Percentiles rank a stretch among this genome's conserved stretches.
These are phyloP conservation scores for Fusarium nodosum DNA, from an alignment of 2,329 filamentous ascomycete species.

Conservation along the genomic window DNA sequence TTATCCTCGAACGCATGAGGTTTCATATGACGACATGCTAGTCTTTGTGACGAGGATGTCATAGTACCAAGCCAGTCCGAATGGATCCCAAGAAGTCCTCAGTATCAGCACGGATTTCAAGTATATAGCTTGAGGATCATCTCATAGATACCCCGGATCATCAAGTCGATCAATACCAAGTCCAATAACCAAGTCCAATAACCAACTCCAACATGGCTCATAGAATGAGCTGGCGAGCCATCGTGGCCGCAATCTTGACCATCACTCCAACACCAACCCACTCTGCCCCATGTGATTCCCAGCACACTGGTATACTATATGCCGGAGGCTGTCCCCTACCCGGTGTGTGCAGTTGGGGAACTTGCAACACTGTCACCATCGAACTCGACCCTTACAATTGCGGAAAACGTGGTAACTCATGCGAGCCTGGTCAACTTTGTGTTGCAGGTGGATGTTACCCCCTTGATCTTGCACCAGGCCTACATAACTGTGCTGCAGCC, in stretches of 20 bases:
- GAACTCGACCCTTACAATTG: constrained; percentile 34
- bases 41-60: background rate
- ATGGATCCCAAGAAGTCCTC: no score
- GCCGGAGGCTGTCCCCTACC: constrained; percentile 36
- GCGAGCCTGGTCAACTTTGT: constrained; percentile 37
- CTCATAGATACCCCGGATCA: constrained; percentile 10
- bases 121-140: constrained; percentile 29
- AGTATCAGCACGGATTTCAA: background rate
- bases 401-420: constrained; percentile 28
- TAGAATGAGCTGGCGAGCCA: constrained; percentile 27
- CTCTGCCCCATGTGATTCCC: constrained; percentile 4
- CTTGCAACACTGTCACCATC: constrained; percentile 36
- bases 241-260: constrained; percentile 10
- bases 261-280: constrained; percentile 1
- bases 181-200: constrained; percentile 8
- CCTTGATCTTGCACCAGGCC: constrained; percentile 14
- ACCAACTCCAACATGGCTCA: constrained; percentile 16
- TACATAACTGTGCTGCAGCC: constrained; percentile 5
- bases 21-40: constrained; percentile 20
- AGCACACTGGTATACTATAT: constrained; percentile 16
- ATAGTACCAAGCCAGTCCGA: background rate
- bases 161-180: constrained; percentile 27
- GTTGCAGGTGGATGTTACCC: constrained; percentile 33
- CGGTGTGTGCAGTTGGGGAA: constrained; percentile 35
- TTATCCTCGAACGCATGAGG: background rate